phyloP scores from a whole-genome alignment of 2,329 filamentous ascomycete species.

The Microdochium paspali region DNA sequence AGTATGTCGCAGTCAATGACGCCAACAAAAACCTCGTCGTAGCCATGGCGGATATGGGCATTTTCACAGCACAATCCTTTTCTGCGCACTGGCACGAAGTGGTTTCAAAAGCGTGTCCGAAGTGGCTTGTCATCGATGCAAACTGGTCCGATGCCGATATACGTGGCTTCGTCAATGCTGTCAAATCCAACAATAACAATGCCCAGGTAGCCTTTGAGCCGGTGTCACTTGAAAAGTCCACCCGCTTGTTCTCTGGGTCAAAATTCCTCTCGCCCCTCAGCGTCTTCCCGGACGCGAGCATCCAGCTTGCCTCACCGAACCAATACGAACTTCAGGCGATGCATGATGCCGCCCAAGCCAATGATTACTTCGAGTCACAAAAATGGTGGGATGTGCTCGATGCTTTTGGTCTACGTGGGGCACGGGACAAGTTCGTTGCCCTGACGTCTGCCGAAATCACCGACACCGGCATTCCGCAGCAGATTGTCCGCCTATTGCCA shows the following conservation, averaged over 20 bases:
- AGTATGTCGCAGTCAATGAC: slow-evolving; percentile 89
- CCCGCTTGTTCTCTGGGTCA: slow-evolving; percentile 49
- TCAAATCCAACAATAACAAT: slow-evolving; percentile 34
- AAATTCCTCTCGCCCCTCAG: slow-evolving; percentile 27
- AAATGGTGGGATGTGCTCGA: slow-evolving; percentile 78
- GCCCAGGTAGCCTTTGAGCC: slow-evolving; percentile 74
- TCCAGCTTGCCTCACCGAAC: slow-evolving; percentile 77
- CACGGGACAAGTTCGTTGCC: slow-evolving; percentile 60
- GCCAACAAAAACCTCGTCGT: slow-evolving; percentile 73
- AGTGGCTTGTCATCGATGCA: slow-evolving; percentile 75
- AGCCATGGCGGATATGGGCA: slow-evolving; percentile 93
- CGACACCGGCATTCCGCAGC: slow-evolving; percentile 73
- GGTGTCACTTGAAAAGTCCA: slow-evolving; percentile 73
- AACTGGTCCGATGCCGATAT: slow-evolving; percentile 71
- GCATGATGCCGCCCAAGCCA: slow-evolving; percentile 58
- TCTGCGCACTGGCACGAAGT: slow-evolving; percentile 50
- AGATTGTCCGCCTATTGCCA: slow-evolving; percentile 75
- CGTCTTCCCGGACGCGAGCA: slow-evolving; percentile 50
- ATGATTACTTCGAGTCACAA: slow-evolving; percentile 57
- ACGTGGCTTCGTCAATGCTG: slow-evolving; percentile 56
- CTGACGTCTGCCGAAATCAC: slow-evolving; percentile 61
- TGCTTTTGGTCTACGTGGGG: slow-evolving; percentile 64
- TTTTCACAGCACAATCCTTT: slow-evolving; percentile 53
- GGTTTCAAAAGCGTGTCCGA: slow-evolving; percentile 47
- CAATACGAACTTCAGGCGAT: slow-evolving; percentile 72